Conservation (phyloP, 73 alveolate genomes). For the Paramecium sonneborni region DNA sequence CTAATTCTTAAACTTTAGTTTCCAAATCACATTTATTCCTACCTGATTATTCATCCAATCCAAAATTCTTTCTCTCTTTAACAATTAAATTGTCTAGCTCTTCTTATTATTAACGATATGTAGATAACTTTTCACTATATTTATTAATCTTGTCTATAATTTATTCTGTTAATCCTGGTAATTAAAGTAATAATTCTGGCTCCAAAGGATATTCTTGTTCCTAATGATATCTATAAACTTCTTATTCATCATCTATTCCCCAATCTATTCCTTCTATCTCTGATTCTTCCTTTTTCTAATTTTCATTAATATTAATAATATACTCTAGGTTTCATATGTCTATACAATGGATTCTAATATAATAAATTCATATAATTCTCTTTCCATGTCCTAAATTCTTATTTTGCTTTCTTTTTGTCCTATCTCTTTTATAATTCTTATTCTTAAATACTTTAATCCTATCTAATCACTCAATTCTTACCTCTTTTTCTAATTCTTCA, state of each 20-base stretch:
- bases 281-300: neutral
- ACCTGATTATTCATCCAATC: neutral
- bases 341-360: neutral
- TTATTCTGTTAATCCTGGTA: neutral
- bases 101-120: neutral
- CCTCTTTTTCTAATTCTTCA: conserved; percentile 44
- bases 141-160: neutral
- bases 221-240: conserved; percentile 44
- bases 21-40: conserved; percentile 22
- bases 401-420: neutral
- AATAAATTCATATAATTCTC: conserved; percentile 7
- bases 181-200: conserved; percentile 8
- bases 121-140: conserved; percentile 13
- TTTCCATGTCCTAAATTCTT: neutral
- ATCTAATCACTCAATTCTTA: neutral
- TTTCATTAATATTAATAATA: neutral
- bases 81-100: conserved; percentile 1
- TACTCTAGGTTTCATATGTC: conserved; percentile 40
- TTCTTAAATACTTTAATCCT: neutral
- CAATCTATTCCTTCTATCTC: conserved; percentile 52
- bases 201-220: conserved; percentile 53
- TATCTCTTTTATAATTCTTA: neutral
- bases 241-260: conserved; percentile 52
- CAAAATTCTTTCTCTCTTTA: conserved; percentile 42
- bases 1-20: conserved; percentile 2